Evolutionary conservation across 2,329 filamentous ascomycete species (phyloP), one percentile per base, ranked within the genome.

Genomic region (Chaetomium sp.): DNA sequence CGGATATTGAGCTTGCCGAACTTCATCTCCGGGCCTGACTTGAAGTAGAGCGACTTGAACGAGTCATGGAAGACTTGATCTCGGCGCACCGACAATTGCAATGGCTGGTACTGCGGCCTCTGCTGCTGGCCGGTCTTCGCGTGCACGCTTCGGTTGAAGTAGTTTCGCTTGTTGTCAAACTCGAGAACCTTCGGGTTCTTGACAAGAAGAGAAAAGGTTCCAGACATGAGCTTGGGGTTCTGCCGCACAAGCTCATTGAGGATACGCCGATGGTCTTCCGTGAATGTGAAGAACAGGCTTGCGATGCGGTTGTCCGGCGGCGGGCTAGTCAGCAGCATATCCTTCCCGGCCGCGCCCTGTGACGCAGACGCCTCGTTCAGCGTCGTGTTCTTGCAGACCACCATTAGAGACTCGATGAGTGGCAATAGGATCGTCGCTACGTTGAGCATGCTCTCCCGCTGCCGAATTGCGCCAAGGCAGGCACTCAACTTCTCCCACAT

Each of bases 141-240:
- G 77, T 99, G 95, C 12, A 99, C 89, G 73, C 92, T 93, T 67
- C 95, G 90, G 75, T 88, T 97, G 83, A 99, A 99, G 83, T 96
- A 99, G 79, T 96, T 98, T 73, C 95, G 93, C 82, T 99, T 99
- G 81, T 99, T 99, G 80, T 99, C 95, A 73, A 99, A 99, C 75
- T 99, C 95, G 13, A 99, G 83, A 3, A 99, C 96, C 83, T 98
- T 99, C 29, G 95, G 96, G 74, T 99, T 99, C 82, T 97, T 97
- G 68, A 98, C 95, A 56, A 99, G 81, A 19, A 99, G 84, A 12
- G 94, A 93, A 79, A 99, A 97, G 2, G 94, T 97, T 60, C 95
- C 95, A 65, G 94, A 97, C 96, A 99, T 99, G 69, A 99, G 87
- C 77, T 97, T 96, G 33, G 96, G 95, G 70, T 96, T 98, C 74